These are phyloP conservation scores for Tephrocybe rancida DNA, from an alignment of 768 basidiomycete species.

Conservation along the genomic window DNA sequence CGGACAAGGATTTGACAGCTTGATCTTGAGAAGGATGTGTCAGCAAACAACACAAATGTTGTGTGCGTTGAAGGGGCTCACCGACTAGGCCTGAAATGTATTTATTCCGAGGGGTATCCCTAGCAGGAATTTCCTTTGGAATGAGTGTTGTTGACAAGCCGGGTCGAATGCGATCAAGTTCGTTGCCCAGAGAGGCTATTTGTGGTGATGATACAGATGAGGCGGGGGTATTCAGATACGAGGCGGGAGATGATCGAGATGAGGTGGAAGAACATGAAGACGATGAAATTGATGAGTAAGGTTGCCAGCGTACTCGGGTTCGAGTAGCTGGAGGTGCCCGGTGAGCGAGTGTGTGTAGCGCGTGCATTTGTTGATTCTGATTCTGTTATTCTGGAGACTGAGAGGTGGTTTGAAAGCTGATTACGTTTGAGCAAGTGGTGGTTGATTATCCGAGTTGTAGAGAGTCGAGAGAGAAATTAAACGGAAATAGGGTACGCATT, in stretches of 20 bases:
- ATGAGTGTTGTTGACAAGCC: conserved; percentile 24
- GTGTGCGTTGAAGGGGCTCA: conserved; percentile 37
- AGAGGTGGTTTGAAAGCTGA: conserved; percentile 27
- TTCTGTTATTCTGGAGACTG: conserved; percentile 24
- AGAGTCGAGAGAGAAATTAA: conserved; percentile 30
- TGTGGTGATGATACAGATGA: conserved; percentile 53
- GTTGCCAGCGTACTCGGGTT: conserved; percentile 79
- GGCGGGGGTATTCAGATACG: conserved; percentile 61
- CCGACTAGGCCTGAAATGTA: conserved; percentile 72
- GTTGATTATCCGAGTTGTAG: conserved; percentile 23
- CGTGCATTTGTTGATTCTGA: conserved; percentile 34
- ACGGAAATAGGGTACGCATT: conserved; percentile 36
- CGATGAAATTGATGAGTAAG: conserved; percentile 58
- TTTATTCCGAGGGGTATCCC: conserved; percentile 56
- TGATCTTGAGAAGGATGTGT: conserved; percentile 53
- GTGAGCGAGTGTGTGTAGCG: conserved; percentile 60
- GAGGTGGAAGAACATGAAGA: conserved; percentile 38
- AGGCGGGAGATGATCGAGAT: conserved; percentile 39
- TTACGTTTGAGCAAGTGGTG: conserved; percentile 25
- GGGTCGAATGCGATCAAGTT: conserved; percentile 31
- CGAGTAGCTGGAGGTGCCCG: conserved; percentile 71
- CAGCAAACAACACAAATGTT: conserved; percentile 10
- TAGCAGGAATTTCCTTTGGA: conserved; percentile 33
- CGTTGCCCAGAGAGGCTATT: conserved; percentile 31
- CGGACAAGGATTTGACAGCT: conserved; percentile 74